Conservation (phyloP, 352 stramenopile species). For the Globisporangium nunn region DNA sequence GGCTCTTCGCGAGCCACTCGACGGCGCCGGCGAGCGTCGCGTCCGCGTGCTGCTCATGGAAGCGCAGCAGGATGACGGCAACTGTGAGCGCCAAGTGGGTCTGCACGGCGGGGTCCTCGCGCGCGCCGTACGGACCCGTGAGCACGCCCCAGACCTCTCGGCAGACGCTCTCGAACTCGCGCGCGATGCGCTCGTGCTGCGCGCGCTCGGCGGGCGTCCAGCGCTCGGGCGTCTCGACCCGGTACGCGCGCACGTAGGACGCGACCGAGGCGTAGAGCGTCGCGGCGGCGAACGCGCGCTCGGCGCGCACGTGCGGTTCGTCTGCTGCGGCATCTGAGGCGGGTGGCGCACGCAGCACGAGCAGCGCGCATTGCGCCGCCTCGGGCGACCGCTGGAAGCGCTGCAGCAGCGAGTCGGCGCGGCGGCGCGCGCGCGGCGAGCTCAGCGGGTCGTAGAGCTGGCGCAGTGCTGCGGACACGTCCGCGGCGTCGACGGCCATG, state of each 20-base stretch:
- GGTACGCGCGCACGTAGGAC: constrained; percentile 66
- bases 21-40: constrained; percentile 49
- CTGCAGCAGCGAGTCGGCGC: constrained; percentile 67
- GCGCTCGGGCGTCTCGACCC: constrained; percentile 41
- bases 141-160: constrained; percentile 76
- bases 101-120: constrained; percentile 58
- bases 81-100: constrained; percentile 70
- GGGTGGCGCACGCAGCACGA: constrained; percentile 50
- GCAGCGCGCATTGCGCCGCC: constrained; percentile 42
- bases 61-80: constrained; percentile 67
- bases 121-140: constrained; percentile 39
- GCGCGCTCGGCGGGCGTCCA: constrained; percentile 46
- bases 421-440: constrained; percentile 54
- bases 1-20: constrained; percentile 74
- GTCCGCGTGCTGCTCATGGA: constrained; percentile 55
- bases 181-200: constrained; percentile 47
- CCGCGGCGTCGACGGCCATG: constrained; percentile 28
- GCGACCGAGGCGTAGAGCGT: constrained; percentile 67
- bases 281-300: constrained; percentile 61
- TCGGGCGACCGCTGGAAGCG: constrained; percentile 71
- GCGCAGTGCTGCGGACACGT: constrained; percentile 54
- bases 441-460: constrained; percentile 70
- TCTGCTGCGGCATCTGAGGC: constrained; percentile 13
- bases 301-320: constrained; percentile 28
- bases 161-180: constrained; percentile 54